These are phyloP conservation scores for Lachnellula occidentalis DNA, from an alignment of 2,329 filamentous ascomycete species.

Conservation along the genomic window DNA sequence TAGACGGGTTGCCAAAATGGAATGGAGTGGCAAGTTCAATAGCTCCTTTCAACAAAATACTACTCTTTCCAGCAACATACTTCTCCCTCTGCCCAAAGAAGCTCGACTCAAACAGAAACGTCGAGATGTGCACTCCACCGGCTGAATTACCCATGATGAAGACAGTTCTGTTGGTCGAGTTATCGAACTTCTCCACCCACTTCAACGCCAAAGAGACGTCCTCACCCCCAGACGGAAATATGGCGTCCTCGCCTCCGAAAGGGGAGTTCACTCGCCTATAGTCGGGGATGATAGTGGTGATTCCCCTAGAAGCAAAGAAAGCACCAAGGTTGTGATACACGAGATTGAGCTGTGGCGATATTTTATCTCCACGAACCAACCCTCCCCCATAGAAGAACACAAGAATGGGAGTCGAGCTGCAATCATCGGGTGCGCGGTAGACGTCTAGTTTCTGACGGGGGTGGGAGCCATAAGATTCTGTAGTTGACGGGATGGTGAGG, in stretches of 20 bases:
- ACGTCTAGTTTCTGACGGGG: slow-evolving; percentile 28
- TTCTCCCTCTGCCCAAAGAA: slow-evolving; percentile 20
- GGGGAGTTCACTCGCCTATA: slow-evolving; percentile 25
- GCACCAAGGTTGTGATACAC: slow-evolving; percentile 28
- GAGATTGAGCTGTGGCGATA: slow-evolving; percentile 13
- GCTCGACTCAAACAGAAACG: slow-evolving; percentile 22
- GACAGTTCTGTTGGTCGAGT: slow-evolving; percentile 17
- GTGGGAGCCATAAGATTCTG: slow-evolving; percentile 25
- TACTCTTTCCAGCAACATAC: slow-evolving; percentile 4
- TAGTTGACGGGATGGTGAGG: slow-evolving; percentile 17
- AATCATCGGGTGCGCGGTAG: slow-evolving; percentile 16
- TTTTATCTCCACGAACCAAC: slow-evolving; percentile 24
- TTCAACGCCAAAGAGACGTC: slow-evolving; percentile 22
- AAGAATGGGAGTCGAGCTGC: slow-evolving; percentile 20
- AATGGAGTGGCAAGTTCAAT: slow-evolving; percentile 21
- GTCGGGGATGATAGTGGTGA: slow-evolving; percentile 25
- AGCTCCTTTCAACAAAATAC: slow-evolving; percentile 19
- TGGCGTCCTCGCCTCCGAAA: slow-evolving; percentile 23
- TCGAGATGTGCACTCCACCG: slow-evolving; percentile 28
- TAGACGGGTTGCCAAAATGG: slow-evolving; percentile 15
- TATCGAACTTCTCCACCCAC: slow-evolving; percentile 18
- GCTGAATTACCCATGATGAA: slow-evolving; percentile 29
- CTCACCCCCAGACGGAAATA: slow-evolving; percentile 27
- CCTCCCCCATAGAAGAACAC: slow-evolving; percentile 30
- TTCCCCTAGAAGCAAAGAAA: slow-evolving; percentile 25